Evolutionary conservation across 2,329 filamentous ascomycete genomes (phyloP).

Genomic region (Colletotrichum lini): DNA sequence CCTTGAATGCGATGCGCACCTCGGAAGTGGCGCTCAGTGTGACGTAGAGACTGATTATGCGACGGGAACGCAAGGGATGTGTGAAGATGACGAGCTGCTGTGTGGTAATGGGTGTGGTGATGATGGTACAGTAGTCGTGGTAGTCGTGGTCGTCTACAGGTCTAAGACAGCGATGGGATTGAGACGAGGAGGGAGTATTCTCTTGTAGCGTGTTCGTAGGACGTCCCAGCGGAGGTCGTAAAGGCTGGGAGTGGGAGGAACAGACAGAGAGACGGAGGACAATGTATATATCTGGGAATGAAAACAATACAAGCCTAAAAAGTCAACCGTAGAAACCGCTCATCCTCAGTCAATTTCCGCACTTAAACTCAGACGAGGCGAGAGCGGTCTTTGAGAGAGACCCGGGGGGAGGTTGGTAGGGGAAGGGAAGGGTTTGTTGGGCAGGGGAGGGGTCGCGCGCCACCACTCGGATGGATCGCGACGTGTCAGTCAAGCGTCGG

Average conservation of each 20-base stretch:
- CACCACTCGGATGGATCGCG: neutral
- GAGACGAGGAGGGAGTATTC: no score
- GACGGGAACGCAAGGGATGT: constrained; percentile 29
- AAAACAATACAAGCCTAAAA: neutral
- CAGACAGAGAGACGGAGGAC: no score
- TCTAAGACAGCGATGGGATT: no score
- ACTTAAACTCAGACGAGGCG: constrained; percentile 10
- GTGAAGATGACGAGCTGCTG: neutral
- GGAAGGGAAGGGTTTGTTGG: neutral
- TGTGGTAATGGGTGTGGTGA: neutral
- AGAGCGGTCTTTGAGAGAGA: neutral
- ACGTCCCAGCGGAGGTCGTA: no score
- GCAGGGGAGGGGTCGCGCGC: neutral
- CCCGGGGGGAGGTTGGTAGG: neutral
- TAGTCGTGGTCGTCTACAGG: no score
- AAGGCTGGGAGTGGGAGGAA: no score
- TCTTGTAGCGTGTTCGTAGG: no score
- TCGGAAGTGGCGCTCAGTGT: constrained; percentile 2
- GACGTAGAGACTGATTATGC: constrained; percentile 32
- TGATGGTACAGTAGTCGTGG: no score
- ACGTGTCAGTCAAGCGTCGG: neutral
- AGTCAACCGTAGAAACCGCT: neutral
- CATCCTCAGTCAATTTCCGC: constrained; percentile 5
- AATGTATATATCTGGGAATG: neutral
- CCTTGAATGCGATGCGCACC: neutral